These are phyloP conservation scores for Aspergillus floridensis DNA, from an alignment of 2,329 filamentous ascomycete genomes.

Conservation along the genomic window DNA sequence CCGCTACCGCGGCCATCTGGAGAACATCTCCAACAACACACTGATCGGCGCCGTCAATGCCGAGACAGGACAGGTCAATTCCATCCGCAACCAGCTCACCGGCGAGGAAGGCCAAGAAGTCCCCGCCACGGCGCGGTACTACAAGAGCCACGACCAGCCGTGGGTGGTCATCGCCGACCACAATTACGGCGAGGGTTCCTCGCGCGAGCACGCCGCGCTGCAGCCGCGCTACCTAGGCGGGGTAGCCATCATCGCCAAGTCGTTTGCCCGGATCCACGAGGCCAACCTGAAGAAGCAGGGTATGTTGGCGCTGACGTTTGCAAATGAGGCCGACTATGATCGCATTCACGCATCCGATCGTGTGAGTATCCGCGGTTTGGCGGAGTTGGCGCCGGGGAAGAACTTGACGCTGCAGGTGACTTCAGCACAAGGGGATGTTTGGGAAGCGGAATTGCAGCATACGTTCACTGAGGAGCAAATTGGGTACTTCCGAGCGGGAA, in stretches of 20 bases:
- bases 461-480: conserved; percentile 1
- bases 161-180: neutral
- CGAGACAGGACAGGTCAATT: neutral
- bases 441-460: neutral
- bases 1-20: neutral
- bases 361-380: neutral
- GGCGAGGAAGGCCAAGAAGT: neutral
- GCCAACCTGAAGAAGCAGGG: conserved; percentile 1
- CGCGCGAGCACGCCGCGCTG: conserved; percentile 1
- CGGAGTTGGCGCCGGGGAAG: neutral
- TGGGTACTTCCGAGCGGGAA: neutral
- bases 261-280: neutral
- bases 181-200: neutral
- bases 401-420: neutral
- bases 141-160: neutral
- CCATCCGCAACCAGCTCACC: neutral
- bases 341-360: neutral
- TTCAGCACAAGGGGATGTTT: neutral
- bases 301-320: neutral
- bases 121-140: neutral
- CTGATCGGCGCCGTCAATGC: neutral
- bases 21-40: conserved; percentile 3
- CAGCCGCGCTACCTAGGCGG: conserved; percentile 1
- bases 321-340: neutral
- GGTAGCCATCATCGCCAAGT: neutral